Percentiles rank a stretch among this genome's conserved stretches.
phyloP scores from a whole-genome alignment of 2,329 filamentous ascomycete species.

The Neopestalotiopsis sp. region DNA sequence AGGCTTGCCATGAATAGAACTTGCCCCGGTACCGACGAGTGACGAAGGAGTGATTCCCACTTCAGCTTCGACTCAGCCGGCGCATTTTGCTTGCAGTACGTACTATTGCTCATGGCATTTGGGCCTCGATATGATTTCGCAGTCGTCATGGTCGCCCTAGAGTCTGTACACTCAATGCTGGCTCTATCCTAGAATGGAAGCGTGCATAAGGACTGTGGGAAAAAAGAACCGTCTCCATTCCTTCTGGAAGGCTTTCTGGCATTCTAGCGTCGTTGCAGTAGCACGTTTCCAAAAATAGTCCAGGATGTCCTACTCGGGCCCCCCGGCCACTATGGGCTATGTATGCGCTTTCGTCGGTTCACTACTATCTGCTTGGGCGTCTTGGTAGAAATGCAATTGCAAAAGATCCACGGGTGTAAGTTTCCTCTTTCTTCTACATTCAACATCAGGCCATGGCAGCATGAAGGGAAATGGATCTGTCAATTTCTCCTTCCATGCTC shows the following conservation, averaged over 20 bases:
- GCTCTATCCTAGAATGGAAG: not conserved
- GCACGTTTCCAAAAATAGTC: slow-evolving; percentile 1
- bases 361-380: not conserved
- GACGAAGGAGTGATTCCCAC: not conserved
- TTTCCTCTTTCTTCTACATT: not conserved
- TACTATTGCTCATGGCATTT: not conserved
- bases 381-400: not conserved
- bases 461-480: not conserved
- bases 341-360: not conserved
- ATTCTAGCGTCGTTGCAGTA: not conserved
- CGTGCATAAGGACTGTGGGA: not conserved
- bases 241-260: slow-evolving; percentile 12
- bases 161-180: no score
- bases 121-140: not conserved
- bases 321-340: not conserved
- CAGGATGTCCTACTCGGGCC: not conserved
- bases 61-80: not conserved
- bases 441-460: not conserved
- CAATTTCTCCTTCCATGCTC: slow-evolving; percentile 5
- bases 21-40: not conserved
- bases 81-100: not conserved
- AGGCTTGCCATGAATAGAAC: slow-evolving; percentile 1
- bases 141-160: not conserved
- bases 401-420: not conserved
- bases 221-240: slow-evolving; percentile 10